Percentiles rank a stretch among this genome's conserved stretches.
phyloP scores from a whole-genome alignment of 2,329 filamentous ascomycete genomes.

The Xylaria sp. region DNA sequence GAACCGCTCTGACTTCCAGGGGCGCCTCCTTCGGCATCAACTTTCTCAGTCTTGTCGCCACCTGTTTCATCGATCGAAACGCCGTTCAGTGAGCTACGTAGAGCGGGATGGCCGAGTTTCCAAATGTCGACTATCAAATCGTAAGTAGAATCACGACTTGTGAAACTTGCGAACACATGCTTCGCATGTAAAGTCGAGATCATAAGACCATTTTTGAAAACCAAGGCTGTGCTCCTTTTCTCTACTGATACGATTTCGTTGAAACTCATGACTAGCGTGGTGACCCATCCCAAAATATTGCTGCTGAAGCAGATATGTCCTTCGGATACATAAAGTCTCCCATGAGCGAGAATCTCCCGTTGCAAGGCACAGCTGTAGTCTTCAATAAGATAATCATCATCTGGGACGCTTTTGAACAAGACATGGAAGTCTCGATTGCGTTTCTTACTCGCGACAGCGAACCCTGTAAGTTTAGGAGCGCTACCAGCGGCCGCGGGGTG shows the following conservation, averaged over 20 bases:
- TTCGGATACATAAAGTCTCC: constrained; percentile 94
- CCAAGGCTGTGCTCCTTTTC: constrained; percentile 92
- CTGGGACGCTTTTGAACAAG: constrained; percentile 94
- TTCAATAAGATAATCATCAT: constrained; percentile 97
- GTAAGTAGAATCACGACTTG: constrained; percentile 94
- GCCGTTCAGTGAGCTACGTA: constrained; percentile 91
- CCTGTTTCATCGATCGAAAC: constrained; percentile 82
- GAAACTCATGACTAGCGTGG: constrained; percentile 96
- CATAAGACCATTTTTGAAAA: constrained; percentile 97
- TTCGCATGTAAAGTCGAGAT: constrained; percentile 95
- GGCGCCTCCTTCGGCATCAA: constrained; percentile 62
- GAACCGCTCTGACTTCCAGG: constrained; percentile 64
- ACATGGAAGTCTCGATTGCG: constrained; percentile 95
- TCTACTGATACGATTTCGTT: constrained; percentile 97
- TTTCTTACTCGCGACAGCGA: constrained; percentile 95
- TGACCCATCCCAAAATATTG: constrained; percentile 98
- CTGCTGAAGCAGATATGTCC: constrained; percentile 98
- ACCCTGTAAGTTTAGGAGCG: constrained; percentile 85
- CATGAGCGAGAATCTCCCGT: constrained; percentile 93
- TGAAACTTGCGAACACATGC: constrained; percentile 94
- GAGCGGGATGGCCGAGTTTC: constrained; percentile 93
- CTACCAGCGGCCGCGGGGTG: constrained; percentile 67
- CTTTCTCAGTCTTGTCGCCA: constrained; percentile 91
- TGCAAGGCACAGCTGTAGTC: constrained; percentile 98
- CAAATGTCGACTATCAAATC: constrained; percentile 98